Evolutionary conservation across 768 basidiomycete genomes (phyloP).

Genomic region (Hericium rajendrae): DNA sequence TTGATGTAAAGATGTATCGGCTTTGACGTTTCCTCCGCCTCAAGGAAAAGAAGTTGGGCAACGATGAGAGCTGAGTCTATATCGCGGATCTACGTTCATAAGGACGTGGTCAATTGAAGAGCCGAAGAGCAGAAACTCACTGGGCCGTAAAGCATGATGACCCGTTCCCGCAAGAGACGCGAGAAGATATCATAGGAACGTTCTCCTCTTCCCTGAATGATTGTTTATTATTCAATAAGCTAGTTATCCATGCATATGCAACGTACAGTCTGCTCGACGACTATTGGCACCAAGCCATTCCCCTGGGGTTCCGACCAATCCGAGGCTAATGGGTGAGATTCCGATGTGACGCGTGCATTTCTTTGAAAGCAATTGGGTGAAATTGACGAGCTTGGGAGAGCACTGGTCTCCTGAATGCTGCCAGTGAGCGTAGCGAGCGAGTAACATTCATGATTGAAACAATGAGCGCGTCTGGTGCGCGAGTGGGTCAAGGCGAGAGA

Average conservation of each 20-base stretch:
- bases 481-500: not conserved
- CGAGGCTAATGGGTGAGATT: constrained; percentile 32
- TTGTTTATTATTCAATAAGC: constrained; percentile 2
- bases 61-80: constrained; percentile 82
- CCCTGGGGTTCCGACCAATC: constrained; percentile 32
- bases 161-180: constrained; percentile 82
- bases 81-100: constrained; percentile 65
- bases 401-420: not conserved
- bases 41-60: constrained; percentile 88
- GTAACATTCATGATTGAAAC: constrained; percentile 16
- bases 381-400: not conserved
- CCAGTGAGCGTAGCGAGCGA: constrained; percentile 18
- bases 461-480: not conserved
- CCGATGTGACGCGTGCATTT: constrained; percentile 22
- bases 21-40: constrained; percentile 89
- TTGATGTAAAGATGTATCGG: constrained; percentile 98
- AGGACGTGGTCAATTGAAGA: not conserved
- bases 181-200: constrained; percentile 96
- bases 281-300: constrained; percentile 74
- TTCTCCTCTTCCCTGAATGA: constrained; percentile 66
- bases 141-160: constrained; percentile 91
- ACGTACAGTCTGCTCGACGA: constrained; percentile 83
- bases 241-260: not conserved
- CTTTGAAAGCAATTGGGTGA: not conserved
- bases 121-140: constrained; percentile 35